phyloP scores from a whole-genome alignment of 2,329 filamentous ascomycete species.

The Aspergillus bombycis region DNA sequence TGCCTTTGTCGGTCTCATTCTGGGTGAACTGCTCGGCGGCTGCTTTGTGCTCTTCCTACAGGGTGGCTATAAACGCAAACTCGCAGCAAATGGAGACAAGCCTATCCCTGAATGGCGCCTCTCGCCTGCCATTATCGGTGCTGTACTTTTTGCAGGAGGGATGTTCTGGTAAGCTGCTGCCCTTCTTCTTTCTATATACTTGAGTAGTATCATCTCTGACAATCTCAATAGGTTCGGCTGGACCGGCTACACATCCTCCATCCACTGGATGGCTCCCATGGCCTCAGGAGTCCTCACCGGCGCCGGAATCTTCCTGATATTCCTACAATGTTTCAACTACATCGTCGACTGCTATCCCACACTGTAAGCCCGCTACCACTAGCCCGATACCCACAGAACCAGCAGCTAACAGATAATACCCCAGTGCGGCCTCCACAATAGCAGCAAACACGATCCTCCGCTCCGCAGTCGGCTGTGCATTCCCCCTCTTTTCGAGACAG shows the following conservation, averaged over 20 bases:
- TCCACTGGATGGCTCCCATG: slow-evolving; percentile 40
- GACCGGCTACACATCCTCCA: slow-evolving; percentile 35
- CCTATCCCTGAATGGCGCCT: slow-evolving; percentile 41
- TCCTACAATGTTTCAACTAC: slow-evolving; percentile 42
- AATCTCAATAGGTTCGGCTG: slow-evolving; percentile 32
- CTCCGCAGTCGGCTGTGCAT: slow-evolving; percentile 40
- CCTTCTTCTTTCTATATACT: neutral
- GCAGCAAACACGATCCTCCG: slow-evolving; percentile 47
- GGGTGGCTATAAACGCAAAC: slow-evolving; percentile 32
- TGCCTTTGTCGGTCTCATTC: slow-evolving; percentile 36
- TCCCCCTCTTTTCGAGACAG: slow-evolving; percentile 36
- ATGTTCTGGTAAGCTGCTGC: slow-evolving; percentile 38
- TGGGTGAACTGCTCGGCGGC: slow-evolving; percentile 35
- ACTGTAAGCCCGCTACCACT: slow-evolving; percentile 34
- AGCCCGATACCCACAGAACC: neutral
- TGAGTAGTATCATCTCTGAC: neutral
- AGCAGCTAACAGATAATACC: neutral
- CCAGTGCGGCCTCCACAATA: slow-evolving; percentile 43
- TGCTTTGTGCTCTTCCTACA: slow-evolving; percentile 35
- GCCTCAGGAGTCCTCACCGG: slow-evolving; percentile 34
- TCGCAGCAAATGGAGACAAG: slow-evolving; percentile 33
- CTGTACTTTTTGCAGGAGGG: slow-evolving; percentile 36
- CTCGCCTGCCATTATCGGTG: slow-evolving; percentile 36
- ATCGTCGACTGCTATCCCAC: slow-evolving; percentile 46
- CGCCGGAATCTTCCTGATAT: slow-evolving; percentile 38